Conservation (phyloP, 768 basidiomycete genomes). For the Lentinula aciculospora region DNA sequence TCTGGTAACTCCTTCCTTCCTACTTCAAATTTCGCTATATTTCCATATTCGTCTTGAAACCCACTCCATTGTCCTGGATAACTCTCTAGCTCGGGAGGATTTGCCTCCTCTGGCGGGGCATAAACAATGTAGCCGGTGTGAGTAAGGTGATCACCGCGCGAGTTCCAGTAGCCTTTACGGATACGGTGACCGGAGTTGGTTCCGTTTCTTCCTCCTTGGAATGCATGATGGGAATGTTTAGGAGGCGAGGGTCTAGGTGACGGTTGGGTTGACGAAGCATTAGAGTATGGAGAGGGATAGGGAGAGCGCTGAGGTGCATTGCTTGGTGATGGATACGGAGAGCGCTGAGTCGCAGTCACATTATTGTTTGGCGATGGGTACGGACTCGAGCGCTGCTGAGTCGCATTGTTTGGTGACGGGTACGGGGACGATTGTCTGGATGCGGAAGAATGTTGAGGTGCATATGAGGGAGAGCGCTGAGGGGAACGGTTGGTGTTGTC, state of each 20-base stretch:
- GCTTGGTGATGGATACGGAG: constrained; percentile 3
- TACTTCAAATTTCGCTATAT: constrained; percentile 32
- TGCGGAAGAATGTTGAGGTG: neutral
- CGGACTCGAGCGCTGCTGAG: neutral
- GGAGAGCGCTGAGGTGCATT: constrained; percentile 2
- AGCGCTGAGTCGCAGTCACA: neutral
- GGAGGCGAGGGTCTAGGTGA: constrained; percentile 13
- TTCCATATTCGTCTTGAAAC: constrained; percentile 50
- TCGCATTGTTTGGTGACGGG: neutral
- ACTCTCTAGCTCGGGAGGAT: constrained; percentile 52
- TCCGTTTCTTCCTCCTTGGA: neutral
- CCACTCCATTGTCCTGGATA: constrained; percentile 54
- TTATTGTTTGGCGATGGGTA: neutral
- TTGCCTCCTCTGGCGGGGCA: constrained; percentile 49
- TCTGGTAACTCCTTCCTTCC: constrained; percentile 54
- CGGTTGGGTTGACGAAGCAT: constrained; percentile 12
- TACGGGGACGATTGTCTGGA: neutral
- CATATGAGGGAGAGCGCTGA: neutral
- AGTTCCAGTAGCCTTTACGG: constrained; percentile 67
- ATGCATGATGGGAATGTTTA: constrained; percentile 6
- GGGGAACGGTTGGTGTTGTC: neutral
- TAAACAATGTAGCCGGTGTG: constrained; percentile 54
- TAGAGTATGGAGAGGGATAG: neutral
- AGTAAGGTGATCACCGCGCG: constrained; percentile 70
- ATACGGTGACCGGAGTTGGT: constrained; percentile 16